phyloP scores from a whole-genome alignment of 805 yeast species.

The Metschnikowia baotianmanensis region DNA sequence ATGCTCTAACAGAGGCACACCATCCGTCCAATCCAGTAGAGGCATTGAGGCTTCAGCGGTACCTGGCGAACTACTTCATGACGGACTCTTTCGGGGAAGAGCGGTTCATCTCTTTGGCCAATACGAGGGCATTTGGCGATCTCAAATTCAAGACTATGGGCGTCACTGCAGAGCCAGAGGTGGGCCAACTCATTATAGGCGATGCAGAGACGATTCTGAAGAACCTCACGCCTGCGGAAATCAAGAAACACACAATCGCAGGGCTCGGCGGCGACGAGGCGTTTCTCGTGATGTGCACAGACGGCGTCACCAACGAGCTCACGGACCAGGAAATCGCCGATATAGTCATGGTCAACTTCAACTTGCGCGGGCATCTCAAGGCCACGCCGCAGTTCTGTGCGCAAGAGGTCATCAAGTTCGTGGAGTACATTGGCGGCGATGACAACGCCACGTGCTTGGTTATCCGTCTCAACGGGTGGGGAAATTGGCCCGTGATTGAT shows the following conservation, averaged over 20 bases:
- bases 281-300: slow-evolving; percentile 77
- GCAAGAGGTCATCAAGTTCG: slow-evolving; percentile 77
- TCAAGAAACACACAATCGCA: slow-evolving; percentile 34
- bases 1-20: slow-evolving; percentile 73
- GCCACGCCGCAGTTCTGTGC: slow-evolving; percentile 89
- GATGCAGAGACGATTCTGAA: slow-evolving; percentile 36
- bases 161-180: slow-evolving; percentile 89
- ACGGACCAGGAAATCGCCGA: slow-evolving; percentile 93
- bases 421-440: slow-evolving; percentile 84
- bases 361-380: slow-evolving; percentile 57
- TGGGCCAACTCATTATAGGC: slow-evolving; percentile 67
- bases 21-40: slow-evolving; percentile 86
- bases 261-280: slow-evolving; percentile 82
- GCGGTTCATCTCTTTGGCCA: slow-evolving; percentile 78
- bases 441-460: slow-evolving; percentile 95
- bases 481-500: slow-evolving; percentile 83
- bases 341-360: slow-evolving; percentile 66
- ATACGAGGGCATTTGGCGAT: slow-evolving; percentile 95
- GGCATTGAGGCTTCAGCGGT: slow-evolving; percentile 64
- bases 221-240: slow-evolving; percentile 39
- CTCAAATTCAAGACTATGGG: slow-evolving; percentile 76
- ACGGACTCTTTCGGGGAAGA: slow-evolving; percentile 93
- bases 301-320: slow-evolving; percentile 80
- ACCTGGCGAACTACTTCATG: slow-evolving; percentile 59
- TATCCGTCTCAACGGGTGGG: slow-evolving; percentile 85